These are phyloP conservation scores for Periconia macrospinosa DNA, from an alignment of 2,329 filamentous ascomycete species.

Conservation along the genomic window DNA sequence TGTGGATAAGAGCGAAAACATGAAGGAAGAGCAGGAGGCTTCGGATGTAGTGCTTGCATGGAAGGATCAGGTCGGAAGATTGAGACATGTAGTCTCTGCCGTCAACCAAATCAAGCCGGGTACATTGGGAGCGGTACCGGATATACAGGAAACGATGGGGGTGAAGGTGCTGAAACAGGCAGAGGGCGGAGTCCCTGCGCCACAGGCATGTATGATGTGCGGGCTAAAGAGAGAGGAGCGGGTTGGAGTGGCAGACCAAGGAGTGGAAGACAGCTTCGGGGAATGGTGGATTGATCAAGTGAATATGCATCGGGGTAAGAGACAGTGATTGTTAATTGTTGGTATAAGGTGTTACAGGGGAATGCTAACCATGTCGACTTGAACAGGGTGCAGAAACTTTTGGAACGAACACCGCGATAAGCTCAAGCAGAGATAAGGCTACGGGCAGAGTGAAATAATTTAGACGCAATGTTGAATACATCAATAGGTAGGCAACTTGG, in stretches of 20 bases:
- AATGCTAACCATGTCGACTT: neutral
- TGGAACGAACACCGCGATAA: constrained; percentile 76
- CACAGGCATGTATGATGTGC: constrained; percentile 80
- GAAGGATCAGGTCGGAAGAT: constrained; percentile 73
- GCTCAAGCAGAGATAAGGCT: constrained; percentile 65
- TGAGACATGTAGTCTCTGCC: constrained; percentile 73
- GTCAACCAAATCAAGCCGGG: constrained; percentile 55
- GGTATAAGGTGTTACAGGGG: too few relatives aligned
- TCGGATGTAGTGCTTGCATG: constrained; percentile 75
- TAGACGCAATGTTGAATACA: neutral
- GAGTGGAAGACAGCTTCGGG: constrained; percentile 86
- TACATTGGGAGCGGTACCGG: constrained; percentile 61
- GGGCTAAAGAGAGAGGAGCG: constrained; percentile 87
- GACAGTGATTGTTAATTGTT: neutral
- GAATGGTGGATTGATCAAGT: constrained; percentile 89
- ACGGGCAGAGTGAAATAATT: neutral
- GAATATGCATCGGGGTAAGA: constrained; percentile 65
- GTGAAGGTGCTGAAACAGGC: constrained; percentile 63
- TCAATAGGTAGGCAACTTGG: too few relatives aligned
- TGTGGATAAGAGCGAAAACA: constrained; percentile 79
- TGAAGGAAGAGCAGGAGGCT: constrained; percentile 82
- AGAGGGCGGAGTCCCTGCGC: constrained; percentile 71
- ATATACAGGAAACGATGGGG: constrained; percentile 69
- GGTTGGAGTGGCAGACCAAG: constrained; percentile 71
- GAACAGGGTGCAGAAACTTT: constrained; percentile 72